Evolutionary conservation across 2,329 filamentous ascomycete species (phyloP).

Genomic region (Colletotrichum nymphaeae): DNA sequence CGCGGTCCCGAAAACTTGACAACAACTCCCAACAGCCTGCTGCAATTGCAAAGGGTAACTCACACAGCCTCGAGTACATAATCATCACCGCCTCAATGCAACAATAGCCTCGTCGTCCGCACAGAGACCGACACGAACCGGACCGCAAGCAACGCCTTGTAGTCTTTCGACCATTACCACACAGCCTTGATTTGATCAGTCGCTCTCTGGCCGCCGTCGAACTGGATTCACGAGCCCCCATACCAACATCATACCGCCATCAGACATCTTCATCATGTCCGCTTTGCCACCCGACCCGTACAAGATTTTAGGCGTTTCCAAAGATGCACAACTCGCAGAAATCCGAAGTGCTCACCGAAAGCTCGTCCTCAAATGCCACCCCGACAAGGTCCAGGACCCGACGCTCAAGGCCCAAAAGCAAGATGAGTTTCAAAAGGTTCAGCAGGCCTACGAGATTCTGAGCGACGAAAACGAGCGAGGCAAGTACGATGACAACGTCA

Average conservation of each 20-base stretch:
- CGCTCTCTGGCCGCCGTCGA: slow-evolving; percentile 15
- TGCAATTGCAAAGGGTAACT: background rate
- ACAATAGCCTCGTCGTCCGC: slow-evolving; percentile 31
- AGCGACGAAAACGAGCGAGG: slow-evolving; percentile 78
- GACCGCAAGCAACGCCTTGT: slow-evolving; percentile 23
- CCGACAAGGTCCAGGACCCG: slow-evolving; percentile 88
- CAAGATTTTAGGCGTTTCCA: slow-evolving; percentile 77
- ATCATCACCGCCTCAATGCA: slow-evolving; percentile 35
- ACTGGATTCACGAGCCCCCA: slow-evolving; percentile 34
- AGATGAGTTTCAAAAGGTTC: slow-evolving; percentile 91
- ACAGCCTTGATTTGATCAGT: slow-evolving; percentile 7
- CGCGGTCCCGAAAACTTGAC: slow-evolving; percentile 22
- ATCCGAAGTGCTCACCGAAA: slow-evolving; percentile 88
- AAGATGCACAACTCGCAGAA: slow-evolving; percentile 74
- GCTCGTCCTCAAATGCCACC: slow-evolving; percentile 88
- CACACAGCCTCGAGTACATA: slow-evolving; percentile 24
- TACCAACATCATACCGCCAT: background rate
- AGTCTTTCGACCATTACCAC: slow-evolving; percentile 8
- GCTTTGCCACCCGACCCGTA: slow-evolving; percentile 80
- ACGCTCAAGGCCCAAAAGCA: slow-evolving; percentile 81
- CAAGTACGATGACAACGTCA: slow-evolving; percentile 83
- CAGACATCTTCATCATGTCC: slow-evolving; percentile 52
- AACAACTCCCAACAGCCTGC: background rate
- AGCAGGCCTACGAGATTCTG: slow-evolving; percentile 92
- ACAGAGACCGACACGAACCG: slow-evolving; percentile 21